phyloP scores from a whole-genome alignment of 148 eudicot genomes.

The Camellia japonica region DNA sequence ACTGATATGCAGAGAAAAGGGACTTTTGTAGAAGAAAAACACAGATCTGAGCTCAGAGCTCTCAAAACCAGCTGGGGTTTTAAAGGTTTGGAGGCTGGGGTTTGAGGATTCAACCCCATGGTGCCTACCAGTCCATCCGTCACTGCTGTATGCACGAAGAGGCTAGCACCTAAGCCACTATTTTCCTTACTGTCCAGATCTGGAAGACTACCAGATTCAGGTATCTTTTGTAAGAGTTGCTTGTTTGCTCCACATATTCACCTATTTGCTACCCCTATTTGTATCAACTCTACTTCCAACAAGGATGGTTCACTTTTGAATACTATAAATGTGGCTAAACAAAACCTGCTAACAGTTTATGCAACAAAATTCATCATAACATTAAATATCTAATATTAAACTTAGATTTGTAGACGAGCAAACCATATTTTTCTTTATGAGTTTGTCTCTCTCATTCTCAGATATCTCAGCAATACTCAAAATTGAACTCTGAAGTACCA shows the following conservation, averaged over 20 bases:
- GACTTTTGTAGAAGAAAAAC: background rate
- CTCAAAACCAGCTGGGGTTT: background rate
- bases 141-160: background rate
- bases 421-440: conserved; percentile 89
- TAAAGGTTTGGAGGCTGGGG: background rate
- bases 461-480: conserved; percentile 66
- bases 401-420: conserved; percentile 12
- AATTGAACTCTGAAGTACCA: conserved; percentile 65
- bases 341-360: conserved; percentile 2
- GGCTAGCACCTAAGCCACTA: background rate
- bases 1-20: background rate
- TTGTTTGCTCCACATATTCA: too few species aligned
- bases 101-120: background rate
- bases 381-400: background rate
- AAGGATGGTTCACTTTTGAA: background rate
- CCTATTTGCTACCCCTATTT: too few species aligned
- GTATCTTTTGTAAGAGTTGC: too few species aligned
- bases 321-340: background rate
- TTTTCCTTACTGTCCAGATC: too few species aligned
- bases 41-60: background rate
- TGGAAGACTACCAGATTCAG: too few species aligned
- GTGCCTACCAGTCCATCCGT: background rate
- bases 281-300: background rate
- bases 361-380: background rate
- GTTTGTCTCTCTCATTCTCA: conserved; percentile 81